Conservation (phyloP, 495 filamentous ascomycete species). For the Ramalina intermedia region DNA sequence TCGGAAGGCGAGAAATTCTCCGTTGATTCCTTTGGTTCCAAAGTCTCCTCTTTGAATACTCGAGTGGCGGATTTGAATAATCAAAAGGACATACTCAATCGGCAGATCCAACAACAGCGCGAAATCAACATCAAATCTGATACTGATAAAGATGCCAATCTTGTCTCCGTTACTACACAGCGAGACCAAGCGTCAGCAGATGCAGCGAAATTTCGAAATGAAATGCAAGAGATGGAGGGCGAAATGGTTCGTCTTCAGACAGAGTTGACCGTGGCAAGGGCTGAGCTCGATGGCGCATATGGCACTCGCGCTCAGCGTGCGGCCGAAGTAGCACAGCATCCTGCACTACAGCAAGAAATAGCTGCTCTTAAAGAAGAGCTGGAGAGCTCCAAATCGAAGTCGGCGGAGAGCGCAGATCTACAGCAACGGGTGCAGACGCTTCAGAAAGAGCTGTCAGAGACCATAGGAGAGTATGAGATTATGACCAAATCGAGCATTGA, state of each 20-base stretch:
- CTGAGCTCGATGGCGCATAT: constrained; percentile 90
- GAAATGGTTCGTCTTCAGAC: constrained; percentile 79
- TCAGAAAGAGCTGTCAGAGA: constrained; percentile 67
- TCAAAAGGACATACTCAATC: constrained; percentile 68
- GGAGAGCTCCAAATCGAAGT: constrained; percentile 32
- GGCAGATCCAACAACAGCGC: constrained; percentile 85
- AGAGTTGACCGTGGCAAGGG: constrained; percentile 79
- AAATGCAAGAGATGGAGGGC: constrained; percentile 60
- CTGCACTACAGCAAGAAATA: constrained; percentile 51
- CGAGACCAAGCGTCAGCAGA: constrained; percentile 24
- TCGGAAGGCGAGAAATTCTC: constrained; percentile 57
- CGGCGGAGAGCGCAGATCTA: constrained; percentile 30
- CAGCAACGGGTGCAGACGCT: constrained; percentile 45
- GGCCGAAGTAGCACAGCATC: constrained; percentile 53
- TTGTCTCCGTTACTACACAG: constrained; percentile 36
- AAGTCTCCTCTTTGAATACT: constrained; percentile 59
- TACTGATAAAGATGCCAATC: constrained; percentile 38
- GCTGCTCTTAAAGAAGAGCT: constrained; percentile 51
- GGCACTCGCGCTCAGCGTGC: constrained; percentile 60
- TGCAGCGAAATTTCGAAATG: constrained; percentile 39
- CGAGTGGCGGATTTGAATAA: constrained; percentile 48
- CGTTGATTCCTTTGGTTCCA: constrained; percentile 51
- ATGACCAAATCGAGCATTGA: constrained; percentile 77
- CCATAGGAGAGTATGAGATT: constrained; percentile 70
- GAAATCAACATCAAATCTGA: constrained; percentile 64